A percentile compares a stretch with the other conserved stretches of the same genome.
Conservation (phyloP, 192 early-diverging fungal genomes). For the Globomyces pollinis-pini region DNA sequence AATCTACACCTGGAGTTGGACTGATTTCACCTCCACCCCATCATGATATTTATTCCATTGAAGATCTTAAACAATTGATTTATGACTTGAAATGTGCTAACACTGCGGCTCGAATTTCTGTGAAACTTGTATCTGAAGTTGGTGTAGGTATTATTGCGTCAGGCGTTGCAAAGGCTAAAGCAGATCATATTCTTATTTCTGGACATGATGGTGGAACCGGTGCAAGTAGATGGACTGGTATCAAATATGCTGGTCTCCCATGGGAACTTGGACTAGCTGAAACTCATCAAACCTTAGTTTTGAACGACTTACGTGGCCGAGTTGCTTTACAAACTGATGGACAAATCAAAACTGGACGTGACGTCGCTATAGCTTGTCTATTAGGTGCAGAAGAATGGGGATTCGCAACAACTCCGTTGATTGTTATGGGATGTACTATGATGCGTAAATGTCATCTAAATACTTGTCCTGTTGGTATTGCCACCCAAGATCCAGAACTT, state of each 20-base stretch:
- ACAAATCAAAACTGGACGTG: conserved; percentile 94
- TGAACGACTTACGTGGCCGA: conserved; percentile 92
- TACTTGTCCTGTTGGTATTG: conserved; percentile 96
- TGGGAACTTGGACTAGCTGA: conserved; percentile 99
- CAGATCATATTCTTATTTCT: conserved; percentile 86
- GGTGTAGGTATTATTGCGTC: conserved; percentile 96
- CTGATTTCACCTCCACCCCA: conserved; percentile 96
- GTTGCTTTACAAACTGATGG: conserved; percentile 97
- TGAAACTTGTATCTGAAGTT: conserved; percentile 96
- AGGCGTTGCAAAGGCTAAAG: conserved; percentile 94
- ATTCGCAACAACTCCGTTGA: conserved; percentile 97
- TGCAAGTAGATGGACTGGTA: conserved; percentile 91
- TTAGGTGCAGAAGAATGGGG: conserved; percentile 99
- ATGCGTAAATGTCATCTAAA: conserved; percentile 79
- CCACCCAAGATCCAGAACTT: conserved; percentile 91
- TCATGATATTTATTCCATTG: conserved; percentile 99
- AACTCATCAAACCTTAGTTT: conserved; percentile 96
- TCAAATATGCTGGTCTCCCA: conserved; percentile 96
- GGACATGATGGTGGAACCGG: conserved; percentile 99
- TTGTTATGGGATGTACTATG: conserved; percentile 94
- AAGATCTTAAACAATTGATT: conserved; percentile 97
- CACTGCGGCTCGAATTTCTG: conserved; percentile 81
- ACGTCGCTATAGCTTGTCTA: conserved; percentile 94
- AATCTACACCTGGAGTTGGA: conserved; percentile 92
- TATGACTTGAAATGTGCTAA: conserved; percentile 97